Base-by-base conservation (phyloP, 768 basidiomycete species). In the Baorangia bicolor region DNA sequence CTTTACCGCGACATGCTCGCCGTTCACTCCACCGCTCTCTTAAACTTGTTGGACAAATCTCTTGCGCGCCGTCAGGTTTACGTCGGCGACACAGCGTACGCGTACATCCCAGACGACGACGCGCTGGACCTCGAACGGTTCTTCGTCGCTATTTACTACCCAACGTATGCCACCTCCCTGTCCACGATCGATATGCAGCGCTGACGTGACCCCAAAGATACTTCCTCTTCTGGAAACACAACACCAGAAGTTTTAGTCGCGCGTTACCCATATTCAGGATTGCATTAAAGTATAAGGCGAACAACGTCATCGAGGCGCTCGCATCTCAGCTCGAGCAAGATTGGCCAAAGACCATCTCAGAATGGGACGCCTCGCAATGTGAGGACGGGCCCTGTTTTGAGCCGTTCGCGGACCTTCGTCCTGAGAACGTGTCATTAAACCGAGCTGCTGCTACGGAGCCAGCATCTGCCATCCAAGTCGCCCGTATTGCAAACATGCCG, bases 301-400 rank as follows among this genome's bases (percentile, higher is more conserved):
- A 8, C 28, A 35, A 21, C 28, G 49, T 55, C 3, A 55, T 55
- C 16, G 54, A 55, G 28, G 49, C 48, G 3, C 49, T 55, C 16
- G 49, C 49, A 4, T 43, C 49, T 44, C 54, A 55, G 25, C 49
- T 55, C 25, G 54, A 55, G 49, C 41, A 55, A 27, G 54, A 55
- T n/a, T 51, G 49, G 54, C 54, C 54, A n/a, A 30, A 20, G 35
- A 51, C 41, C 35, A 44, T 55, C 6, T 44, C 42, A 2, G 54
- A 55, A 44, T 55, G 51, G 51, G 51, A 53, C 28, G 51, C 43
- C 23, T 53, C 35, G 20, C 51, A 47, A 23, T 46, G 35, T 28
- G 28, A 53, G 51, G 43, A 31, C 43, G 35, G 28, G n/a, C 21
- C 20, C 11, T 37, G 9, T 23, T 27, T 23, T 14, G 51, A 37